Base-by-base conservation (phyloP, 2,329 filamentous ascomycete genomes). In the Fusarium zealandicum region DNA sequence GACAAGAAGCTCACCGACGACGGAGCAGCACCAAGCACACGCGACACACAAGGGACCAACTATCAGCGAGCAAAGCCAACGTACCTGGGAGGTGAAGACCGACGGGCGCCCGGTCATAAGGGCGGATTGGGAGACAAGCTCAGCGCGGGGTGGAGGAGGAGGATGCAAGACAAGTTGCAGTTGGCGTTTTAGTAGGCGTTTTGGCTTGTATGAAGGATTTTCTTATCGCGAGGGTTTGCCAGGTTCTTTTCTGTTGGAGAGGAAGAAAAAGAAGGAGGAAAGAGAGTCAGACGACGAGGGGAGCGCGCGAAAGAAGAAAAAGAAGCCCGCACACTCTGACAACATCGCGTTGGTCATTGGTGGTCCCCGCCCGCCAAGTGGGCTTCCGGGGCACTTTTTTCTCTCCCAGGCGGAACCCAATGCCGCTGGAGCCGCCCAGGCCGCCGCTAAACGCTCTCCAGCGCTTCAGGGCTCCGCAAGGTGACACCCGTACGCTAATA, bases 21-120 rank as follows among this genome's bases (percentile, higher is more conserved):
- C 31, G 51, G 40, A 49, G 44, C 27, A 49, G 17, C 31, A 14
- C 37, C 17, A 22, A 17, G 45, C 45, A 46, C 44, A 47, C 28
- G 17, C 44, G 44, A 61, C 28, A 42, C n/a, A n/a, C n/a, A n/a
- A n/a, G n/a, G n/a, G n/a, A n/a, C n/a, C n/a, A n/a, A n/a, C n/a
- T n/a, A n/a, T n/a, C n/a, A n/a, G n/a, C n/a, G n/a, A n/a, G n/a
- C n/a, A n/a, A 37, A 35, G 13, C 22, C 41, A 46, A 56, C 65
- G 60, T 88, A 91, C 89, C 86, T 93, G 90, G 79, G 89, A 93
- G 80, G 90, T 93, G 82, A 92, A 93, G 77, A 88, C 84, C 77
- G 90, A 91, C 79, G 84, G 82, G 84, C 88, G 87, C 82, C 88
- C 88, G 88, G 87, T 89, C 89, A 92, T 92, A 89, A 88, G 87